phyloP scores from a whole-genome alignment of 768 basidiomycete genomes.

The Lentinula edodes region DNA sequence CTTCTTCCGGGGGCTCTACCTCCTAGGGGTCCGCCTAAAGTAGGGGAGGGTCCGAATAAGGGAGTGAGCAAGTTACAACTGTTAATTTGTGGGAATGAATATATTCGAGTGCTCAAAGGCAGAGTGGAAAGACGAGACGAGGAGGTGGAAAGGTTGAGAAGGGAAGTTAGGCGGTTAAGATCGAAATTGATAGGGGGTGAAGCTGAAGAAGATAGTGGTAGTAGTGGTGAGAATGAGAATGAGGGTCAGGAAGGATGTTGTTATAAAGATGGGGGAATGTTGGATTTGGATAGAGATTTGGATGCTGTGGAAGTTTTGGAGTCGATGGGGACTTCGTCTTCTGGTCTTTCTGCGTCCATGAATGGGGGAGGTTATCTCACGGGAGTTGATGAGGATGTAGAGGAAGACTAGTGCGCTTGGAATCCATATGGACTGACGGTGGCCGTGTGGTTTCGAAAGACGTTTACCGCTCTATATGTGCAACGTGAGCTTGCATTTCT shows the following conservation, averaged over 20 bases:
- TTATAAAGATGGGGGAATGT: not conserved
- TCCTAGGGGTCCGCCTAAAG: constrained; percentile 82
- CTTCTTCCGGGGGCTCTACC: constrained; percentile 84
- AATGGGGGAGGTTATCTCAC: not conserved
- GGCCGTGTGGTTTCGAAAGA: too few relatives aligned
- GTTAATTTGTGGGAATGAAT: constrained; percentile 87
- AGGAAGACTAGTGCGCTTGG: not conserved
- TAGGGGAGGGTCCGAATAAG: constrained; percentile 90
- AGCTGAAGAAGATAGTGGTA: constrained; percentile 31
- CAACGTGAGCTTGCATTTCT: too few relatives aligned
- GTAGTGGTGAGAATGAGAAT: constrained; percentile 53
- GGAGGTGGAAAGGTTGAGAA: constrained; percentile 64
- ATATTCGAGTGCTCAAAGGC: constrained; percentile 68
- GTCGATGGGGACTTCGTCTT: not conserved
- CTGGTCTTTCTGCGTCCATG: not conserved
- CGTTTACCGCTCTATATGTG: too few relatives aligned
- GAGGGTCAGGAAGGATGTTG: constrained; percentile 12
- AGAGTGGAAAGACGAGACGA: constrained; percentile 76
- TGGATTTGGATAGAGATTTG: constrained; percentile 3
- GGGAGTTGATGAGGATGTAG: not conserved
- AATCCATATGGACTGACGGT: too few relatives aligned
- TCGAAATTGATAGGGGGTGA: constrained; percentile 23
- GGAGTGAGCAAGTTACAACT: constrained; percentile 92
- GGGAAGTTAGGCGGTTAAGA: constrained; percentile 61
- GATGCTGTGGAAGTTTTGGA: constrained; percentile 4